These are phyloP conservation scores for Globisporangium ultimum DNA, from an alignment of 352 stramenopile genomes.

Conservation along the genomic window DNA sequence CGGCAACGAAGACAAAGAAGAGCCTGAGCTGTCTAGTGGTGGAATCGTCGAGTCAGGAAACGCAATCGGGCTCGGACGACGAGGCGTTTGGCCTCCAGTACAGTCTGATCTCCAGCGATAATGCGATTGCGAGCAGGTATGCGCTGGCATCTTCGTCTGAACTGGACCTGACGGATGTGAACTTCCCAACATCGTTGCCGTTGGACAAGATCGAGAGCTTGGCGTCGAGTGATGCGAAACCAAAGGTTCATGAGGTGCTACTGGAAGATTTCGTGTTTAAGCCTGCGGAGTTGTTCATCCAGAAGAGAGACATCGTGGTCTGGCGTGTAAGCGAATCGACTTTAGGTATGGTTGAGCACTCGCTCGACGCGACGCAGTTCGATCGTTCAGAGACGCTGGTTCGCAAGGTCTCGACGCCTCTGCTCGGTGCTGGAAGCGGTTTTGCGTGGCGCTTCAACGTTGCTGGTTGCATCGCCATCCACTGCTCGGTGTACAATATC, in stretches of 20 bases:
- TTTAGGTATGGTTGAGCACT: conserved; percentile 38
- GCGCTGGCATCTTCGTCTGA: neutral
- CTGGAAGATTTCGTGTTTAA: conserved; percentile 36
- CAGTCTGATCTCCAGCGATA: conserved; percentile 9
- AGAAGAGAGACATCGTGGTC: conserved; percentile 28
- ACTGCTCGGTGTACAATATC: conserved; percentile 37
- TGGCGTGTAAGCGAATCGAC: conserved; percentile 34
- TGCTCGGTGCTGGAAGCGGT: conserved; percentile 18
- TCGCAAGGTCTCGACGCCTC: conserved; percentile 19
- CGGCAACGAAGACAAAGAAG: conserved; percentile 13
- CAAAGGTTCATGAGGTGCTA: conserved; percentile 27
- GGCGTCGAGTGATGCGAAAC: conserved; percentile 3
- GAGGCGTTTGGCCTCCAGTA: conserved; percentile 36
- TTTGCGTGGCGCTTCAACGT: conserved; percentile 35
- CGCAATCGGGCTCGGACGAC: conserved; percentile 64
- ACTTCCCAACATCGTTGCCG: conserved; percentile 27
- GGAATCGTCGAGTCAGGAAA: conserved; percentile 64
- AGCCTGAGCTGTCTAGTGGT: conserved; percentile 19
- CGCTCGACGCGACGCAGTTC: conserved; percentile 25
- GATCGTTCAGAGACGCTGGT: neutral
- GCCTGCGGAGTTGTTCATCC: conserved; percentile 25
- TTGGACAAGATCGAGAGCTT: conserved; percentile 10
- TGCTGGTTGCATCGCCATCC: conserved; percentile 18
- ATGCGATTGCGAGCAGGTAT: neutral
- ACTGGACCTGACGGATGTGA: conserved; percentile 6